Percentiles rank a stretch among this genome's conserved stretches.
Evolutionary conservation across 257 asterid genomes (phyloP).

Genomic region (Ocimum tenuiflorum): DNA sequence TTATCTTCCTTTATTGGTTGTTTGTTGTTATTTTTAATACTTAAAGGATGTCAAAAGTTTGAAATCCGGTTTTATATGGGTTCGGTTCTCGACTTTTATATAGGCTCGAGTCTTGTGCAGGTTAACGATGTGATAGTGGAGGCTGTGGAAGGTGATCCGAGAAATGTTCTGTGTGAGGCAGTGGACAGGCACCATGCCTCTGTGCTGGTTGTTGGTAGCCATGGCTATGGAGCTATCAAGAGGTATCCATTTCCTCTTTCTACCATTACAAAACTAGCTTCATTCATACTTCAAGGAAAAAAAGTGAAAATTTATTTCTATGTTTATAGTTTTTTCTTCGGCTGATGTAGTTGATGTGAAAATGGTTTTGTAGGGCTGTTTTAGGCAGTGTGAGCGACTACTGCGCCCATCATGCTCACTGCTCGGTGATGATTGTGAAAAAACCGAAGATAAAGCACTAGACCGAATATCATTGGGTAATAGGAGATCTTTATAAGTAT

Average conservation of each 20-base stretch:
- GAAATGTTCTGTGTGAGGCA: constrained; percentile 79
- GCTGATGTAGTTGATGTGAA: not conserved
- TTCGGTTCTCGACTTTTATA: too few relatives aligned
- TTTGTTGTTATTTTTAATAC: too few relatives aligned
- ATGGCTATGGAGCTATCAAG: constrained; percentile 94
- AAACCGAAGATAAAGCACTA: constrained; percentile 31
- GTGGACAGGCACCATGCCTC: constrained; percentile 79
- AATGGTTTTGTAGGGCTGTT: constrained; percentile 49
- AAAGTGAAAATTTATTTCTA: not conserved
- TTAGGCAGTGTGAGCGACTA: constrained; percentile 81
- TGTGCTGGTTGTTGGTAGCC: constrained; percentile 72
- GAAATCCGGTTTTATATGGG: too few relatives aligned
- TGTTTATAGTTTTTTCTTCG: not conserved
- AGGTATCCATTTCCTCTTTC: constrained; percentile 39
- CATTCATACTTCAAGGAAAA: not conserved
- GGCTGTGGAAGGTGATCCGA: constrained; percentile 71
- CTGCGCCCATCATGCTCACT: constrained; percentile 72
- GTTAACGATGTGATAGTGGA: constrained; percentile 43
- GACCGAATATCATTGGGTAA: too few relatives aligned
- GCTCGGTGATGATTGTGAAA: constrained; percentile 78
- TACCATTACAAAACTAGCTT: too few relatives aligned
- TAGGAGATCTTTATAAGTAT: too few relatives aligned
- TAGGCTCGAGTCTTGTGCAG: constrained; percentile 31
- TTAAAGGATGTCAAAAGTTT: too few relatives aligned
- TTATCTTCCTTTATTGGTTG: too few relatives aligned